Conservation (phyloP, 2,329 filamentous ascomycete species). For the Hysterium pulicare region DNA sequence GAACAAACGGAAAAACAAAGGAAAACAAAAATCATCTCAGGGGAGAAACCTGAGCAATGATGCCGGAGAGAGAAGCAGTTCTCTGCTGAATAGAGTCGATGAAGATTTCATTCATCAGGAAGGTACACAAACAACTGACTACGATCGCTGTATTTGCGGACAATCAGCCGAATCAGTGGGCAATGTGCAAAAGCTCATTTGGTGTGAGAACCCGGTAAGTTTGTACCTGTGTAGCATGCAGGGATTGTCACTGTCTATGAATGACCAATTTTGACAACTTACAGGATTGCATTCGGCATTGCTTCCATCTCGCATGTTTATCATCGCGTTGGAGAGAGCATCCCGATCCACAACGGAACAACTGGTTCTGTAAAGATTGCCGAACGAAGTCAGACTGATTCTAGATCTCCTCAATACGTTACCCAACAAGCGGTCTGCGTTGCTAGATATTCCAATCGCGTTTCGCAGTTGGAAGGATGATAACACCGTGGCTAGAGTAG, state of each 20-base stretch:
- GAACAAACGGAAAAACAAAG: background rate
- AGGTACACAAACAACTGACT: background rate
- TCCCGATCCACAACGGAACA: background rate
- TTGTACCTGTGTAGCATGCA: background rate
- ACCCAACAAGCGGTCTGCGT: background rate
- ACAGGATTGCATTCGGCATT: conserved; percentile 7
- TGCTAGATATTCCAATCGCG: background rate
- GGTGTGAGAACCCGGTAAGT: conserved; percentile 11
- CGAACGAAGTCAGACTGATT: background rate
- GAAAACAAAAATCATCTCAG: background rate
- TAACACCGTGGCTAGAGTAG: background rate
- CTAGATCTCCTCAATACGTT: background rate
- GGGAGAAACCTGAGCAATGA: too few species aligned
- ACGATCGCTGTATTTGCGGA: conserved; percentile 9
- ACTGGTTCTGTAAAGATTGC: conserved; percentile 7
- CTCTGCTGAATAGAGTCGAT: background rate
- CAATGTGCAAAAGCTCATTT: conserved; percentile 3
- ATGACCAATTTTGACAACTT: background rate
- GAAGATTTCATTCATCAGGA: background rate
- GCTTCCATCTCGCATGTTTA: conserved; percentile 9
- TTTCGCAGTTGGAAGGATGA: background rate
- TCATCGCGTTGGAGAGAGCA: background rate
- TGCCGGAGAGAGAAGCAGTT: too few species aligned
- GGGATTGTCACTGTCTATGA: background rate
- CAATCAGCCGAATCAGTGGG: conserved; percentile 4